A percentile compares a stretch with the other conserved stretches of the same genome.
Evolutionary conservation across 2,329 filamentous ascomycete genomes (phyloP).

Genomic region (Waltergamsia citrina): DNA sequence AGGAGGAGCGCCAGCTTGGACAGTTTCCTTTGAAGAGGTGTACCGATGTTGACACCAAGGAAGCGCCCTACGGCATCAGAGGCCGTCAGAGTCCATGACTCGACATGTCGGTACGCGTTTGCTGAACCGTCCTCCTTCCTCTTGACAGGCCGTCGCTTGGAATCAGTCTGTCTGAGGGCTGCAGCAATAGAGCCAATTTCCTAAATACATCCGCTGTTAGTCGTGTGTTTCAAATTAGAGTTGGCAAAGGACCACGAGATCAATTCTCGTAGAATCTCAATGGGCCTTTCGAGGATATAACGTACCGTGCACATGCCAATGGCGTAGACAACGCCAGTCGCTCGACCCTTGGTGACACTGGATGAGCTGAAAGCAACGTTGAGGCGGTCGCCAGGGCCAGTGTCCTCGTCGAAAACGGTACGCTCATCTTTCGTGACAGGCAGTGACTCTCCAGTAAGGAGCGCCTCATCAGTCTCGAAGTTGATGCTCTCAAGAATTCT

Average conservation of each 20-base stretch:
- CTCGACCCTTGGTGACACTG: slow-evolving; percentile 48
- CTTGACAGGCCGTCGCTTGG: slow-evolving; percentile 39
- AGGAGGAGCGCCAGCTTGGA: slow-evolving; percentile 58
- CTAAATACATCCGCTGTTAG: too few relatives aligned
- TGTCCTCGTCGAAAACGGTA: slow-evolving; percentile 24
- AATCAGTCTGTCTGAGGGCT: slow-evolving; percentile 34
- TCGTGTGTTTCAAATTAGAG: too few relatives aligned
- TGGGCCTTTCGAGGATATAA: too few relatives aligned
- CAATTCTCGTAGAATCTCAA: too few relatives aligned
- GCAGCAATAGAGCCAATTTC: slow-evolving; percentile 49
- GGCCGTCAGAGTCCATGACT: slow-evolving; percentile 37
- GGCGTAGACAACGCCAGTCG: slow-evolving; percentile 46
- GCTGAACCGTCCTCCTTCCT: slow-evolving; percentile 41
- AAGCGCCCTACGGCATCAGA: slow-evolving; percentile 52
- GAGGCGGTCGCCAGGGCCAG: slow-evolving; percentile 38
- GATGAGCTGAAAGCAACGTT: slow-evolving; percentile 51
- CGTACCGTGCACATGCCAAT: slow-evolving; percentile 51
- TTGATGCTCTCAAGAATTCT: slow-evolving; percentile 47
- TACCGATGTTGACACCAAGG: slow-evolving; percentile 59
- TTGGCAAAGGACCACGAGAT: too few relatives aligned
- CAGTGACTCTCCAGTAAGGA: slow-evolving; percentile 51
- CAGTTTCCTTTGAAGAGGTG: slow-evolving; percentile 59
- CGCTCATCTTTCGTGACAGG: slow-evolving; percentile 40
- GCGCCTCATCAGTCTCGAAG: slow-evolving; percentile 52
- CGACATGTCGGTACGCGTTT: slow-evolving; percentile 39